Percentiles rank a stretch among this genome's conserved stretches.
These are phyloP conservation scores for Ophiostoma sp. DNA, from an alignment of 2,329 filamentous ascomycete genomes.

Conservation along the genomic window DNA sequence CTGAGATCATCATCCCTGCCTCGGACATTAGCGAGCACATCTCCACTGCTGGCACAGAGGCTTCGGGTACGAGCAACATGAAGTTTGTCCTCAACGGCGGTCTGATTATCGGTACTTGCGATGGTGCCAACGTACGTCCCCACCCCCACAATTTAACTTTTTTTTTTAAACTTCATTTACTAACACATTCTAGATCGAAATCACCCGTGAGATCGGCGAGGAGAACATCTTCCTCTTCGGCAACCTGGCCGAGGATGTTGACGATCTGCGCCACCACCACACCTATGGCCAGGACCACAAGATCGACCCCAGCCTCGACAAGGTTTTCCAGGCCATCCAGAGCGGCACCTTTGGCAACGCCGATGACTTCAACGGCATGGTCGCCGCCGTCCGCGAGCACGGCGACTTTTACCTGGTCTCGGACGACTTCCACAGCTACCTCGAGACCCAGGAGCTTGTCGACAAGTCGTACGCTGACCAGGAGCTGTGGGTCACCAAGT, in stretches of 20 bases:
- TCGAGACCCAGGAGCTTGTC: conserved; percentile 85
- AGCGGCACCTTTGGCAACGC: conserved; percentile 77
- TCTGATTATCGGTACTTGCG: conserved; percentile 95
- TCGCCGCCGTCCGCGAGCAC: conserved; percentile 83
- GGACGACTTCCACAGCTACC: conserved; percentile 94
- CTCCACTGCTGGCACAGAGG: conserved; percentile 93
- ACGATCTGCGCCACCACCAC: conserved; percentile 89
- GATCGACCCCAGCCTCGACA: conserved; percentile 72
- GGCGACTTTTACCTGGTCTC: conserved; percentile 98
- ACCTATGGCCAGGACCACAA: conserved; percentile 75
- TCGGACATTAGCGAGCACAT: conserved; percentile 98
- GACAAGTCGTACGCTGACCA: conserved; percentile 91
- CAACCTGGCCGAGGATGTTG: conserved; percentile 92
- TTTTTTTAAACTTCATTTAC: not conserved
- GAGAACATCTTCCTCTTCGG: conserved; percentile 99
- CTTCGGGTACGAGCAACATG: conserved; percentile 94
- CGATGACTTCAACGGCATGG: conserved; percentile 75
- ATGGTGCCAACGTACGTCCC: conserved; percentile 79
- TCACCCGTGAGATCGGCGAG: conserved; percentile 94
- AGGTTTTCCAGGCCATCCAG: conserved; percentile 83
- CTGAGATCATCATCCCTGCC: conserved; percentile 91
- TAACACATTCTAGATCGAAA: conserved; percentile 70
- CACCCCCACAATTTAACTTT: conserved; percentile 41
- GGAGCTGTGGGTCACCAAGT: conserved; percentile 89
- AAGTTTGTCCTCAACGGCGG: conserved; percentile 98